A percentile compares a stretch with the other conserved stretches of the same genome.
These are phyloP conservation scores for Nothopassalora personata DNA, from an alignment of 2,329 filamentous ascomycete genomes.

Conservation along the genomic window DNA sequence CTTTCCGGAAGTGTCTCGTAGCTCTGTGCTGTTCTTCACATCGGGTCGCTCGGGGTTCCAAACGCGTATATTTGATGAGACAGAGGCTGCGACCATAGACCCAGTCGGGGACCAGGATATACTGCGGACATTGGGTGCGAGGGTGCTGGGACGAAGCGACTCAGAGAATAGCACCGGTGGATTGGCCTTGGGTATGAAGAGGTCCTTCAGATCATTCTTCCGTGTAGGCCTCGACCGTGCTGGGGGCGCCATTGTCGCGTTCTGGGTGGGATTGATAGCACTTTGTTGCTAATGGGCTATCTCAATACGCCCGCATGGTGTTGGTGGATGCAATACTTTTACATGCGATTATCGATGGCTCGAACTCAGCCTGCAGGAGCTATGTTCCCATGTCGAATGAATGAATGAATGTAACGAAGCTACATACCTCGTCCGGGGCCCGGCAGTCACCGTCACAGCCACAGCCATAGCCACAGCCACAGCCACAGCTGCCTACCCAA, in stretches of 20 bases:
- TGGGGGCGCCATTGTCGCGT: conserved; percentile 34
- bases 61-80: conserved; percentile 64
- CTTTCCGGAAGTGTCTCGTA: conserved; percentile 44
- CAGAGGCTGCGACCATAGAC: conserved; percentile 75
- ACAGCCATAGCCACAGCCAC: too few relatives aligned
- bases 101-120: conserved; percentile 86
- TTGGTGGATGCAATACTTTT: not conserved
- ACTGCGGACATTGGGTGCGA: conserved; percentile 28
- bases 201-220: conserved; percentile 63
- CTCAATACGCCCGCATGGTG: not conserved
- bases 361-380: too few relatives aligned
- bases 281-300: not conserved
- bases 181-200: conserved; percentile 54
- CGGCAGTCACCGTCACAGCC: not conserved
- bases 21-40: conserved; percentile 68
- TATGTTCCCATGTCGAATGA: not conserved
- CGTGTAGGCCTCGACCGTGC: conserved; percentile 53
- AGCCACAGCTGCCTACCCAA: too few relatives aligned
- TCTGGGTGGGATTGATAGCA: not conserved
- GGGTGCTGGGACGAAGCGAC: conserved; percentile 27
- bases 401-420: not conserved
- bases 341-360: not conserved
- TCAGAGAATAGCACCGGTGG: conserved; percentile 64
- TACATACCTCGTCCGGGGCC: not conserved
- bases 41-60: conserved; percentile 77